phyloP scores from a whole-genome alignment of 768 basidiomycete species.

The Piloderma croceum region DNA sequence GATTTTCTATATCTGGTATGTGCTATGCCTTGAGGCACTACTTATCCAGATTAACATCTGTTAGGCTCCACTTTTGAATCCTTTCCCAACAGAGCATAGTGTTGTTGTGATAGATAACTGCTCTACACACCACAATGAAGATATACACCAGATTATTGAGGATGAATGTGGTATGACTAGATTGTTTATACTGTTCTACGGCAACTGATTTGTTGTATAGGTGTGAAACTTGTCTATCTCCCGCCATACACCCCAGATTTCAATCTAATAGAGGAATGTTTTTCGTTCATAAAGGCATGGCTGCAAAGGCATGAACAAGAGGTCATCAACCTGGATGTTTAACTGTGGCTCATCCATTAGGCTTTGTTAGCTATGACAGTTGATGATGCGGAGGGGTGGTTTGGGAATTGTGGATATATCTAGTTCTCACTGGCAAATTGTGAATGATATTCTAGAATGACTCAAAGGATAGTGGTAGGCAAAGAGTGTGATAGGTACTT shows the following conservation, averaged over 20 bases:
- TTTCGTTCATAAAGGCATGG: slow-evolving; percentile 28
- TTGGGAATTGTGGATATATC: slow-evolving; percentile 19
- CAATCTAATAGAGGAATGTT: slow-evolving; percentile 33
- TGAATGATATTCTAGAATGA: not conserved
- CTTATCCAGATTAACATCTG: slow-evolving; percentile 1
- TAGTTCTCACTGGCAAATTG: not conserved
- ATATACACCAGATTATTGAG: slow-evolving; percentile 26
- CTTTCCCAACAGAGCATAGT: slow-evolving; percentile 30
- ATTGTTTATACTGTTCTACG: not conserved
- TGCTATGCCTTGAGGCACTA: slow-evolving; percentile 2
- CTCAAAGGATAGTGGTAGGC: no score
- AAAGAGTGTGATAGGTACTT: no score
- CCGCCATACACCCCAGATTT: slow-evolving; percentile 31
- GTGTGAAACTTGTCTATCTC: slow-evolving; percentile 19
- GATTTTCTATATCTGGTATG: slow-evolving; percentile 23
- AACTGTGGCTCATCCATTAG: slow-evolving; percentile 19
- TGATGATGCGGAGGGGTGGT: slow-evolving; percentile 17
- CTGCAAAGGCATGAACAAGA: slow-evolving; percentile 22
- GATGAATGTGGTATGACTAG: slow-evolving; percentile 21
- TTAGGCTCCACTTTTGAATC: slow-evolving; percentile 24
- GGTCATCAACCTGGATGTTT: slow-evolving; percentile 5
- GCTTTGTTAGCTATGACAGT: slow-evolving; percentile 11
- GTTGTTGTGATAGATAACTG: slow-evolving; percentile 37
- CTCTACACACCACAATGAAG: slow-evolving; percentile 35
- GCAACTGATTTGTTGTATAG: slow-evolving; percentile 7